Evolutionary conservation across 345 rosid genomes (phyloP).

Genomic region (Pistacia atlantica): DNA sequence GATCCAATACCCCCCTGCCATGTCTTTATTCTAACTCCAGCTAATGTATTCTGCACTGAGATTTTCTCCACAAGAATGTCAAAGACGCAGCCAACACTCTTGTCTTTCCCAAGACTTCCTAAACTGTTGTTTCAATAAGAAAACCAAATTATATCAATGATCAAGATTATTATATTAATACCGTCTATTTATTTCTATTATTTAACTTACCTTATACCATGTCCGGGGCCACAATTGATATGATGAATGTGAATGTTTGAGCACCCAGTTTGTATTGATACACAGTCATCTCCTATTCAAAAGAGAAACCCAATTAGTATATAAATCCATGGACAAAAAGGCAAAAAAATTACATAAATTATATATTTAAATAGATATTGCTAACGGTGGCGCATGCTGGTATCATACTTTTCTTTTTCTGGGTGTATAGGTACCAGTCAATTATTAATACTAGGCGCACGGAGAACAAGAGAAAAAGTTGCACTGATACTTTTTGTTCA

Average conservation of each 20-base stretch:
- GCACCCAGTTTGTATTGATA: slow-evolving; percentile 90
- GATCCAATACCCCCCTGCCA: slow-evolving; percentile 94
- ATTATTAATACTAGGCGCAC: slow-evolving; percentile 14
- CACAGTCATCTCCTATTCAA: slow-evolving; percentile 80
- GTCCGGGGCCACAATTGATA: slow-evolving; percentile 89
- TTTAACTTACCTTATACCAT: slow-evolving; percentile 70
- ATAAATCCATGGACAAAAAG: background rate
- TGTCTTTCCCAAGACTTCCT: slow-evolving; percentile 80
- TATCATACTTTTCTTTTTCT: background rate
- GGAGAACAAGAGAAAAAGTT: slow-evolving; percentile 16
- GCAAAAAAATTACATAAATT: background rate
- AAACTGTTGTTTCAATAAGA: slow-evolving; percentile 40
- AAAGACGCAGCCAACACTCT: slow-evolving; percentile 74
- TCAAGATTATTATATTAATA: background rate
- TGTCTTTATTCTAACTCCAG: slow-evolving; percentile 87
- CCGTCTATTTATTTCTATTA: background rate
- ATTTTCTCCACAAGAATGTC: slow-evolving; percentile 60
- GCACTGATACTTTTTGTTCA: slow-evolving; percentile 28
- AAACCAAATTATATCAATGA: background rate
- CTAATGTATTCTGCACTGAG: slow-evolving; percentile 52
- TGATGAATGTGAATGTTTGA: slow-evolving; percentile 75
- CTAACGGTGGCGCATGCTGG: slow-evolving; percentile 10
- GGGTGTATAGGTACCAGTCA: background rate
- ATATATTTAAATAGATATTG: background rate
- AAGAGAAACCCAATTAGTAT: background rate